Evolutionary conservation across 179 eudicot species (phyloP).

Genomic region (Vitellaria paradoxa): DNA sequence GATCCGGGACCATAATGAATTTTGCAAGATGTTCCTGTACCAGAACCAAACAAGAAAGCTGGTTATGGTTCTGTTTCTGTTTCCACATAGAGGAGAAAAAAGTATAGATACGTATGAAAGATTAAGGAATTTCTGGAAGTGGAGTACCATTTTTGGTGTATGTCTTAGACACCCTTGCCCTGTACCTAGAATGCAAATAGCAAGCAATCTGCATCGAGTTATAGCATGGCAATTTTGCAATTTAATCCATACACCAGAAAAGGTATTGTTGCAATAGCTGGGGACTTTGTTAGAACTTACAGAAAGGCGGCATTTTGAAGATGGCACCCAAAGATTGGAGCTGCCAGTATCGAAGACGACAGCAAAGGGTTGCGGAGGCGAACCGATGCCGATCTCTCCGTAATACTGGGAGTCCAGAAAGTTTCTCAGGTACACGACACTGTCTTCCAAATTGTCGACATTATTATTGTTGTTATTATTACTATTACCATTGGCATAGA

Average conservation of each 20-base stretch:
- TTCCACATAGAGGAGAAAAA: background rate
- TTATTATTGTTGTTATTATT: background rate
- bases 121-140: background rate
- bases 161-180: slow-evolving; percentile 34
- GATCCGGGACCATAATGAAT: slow-evolving; percentile 38
- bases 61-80: background rate
- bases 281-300: slow-evolving; percentile 21
- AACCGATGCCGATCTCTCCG: slow-evolving; percentile 43
- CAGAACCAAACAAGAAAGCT: background rate
- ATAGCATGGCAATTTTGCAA: background rate
- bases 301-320: slow-evolving; percentile 39
- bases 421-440: slow-evolving; percentile 31
- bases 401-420: slow-evolving; percentile 33
- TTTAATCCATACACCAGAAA: background rate
- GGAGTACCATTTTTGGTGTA: slow-evolving; percentile 29
- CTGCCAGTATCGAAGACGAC: slow-evolving; percentile 43
- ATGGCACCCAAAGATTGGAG: slow-evolving; percentile 49
- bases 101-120: background rate
- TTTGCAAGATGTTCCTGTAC: slow-evolving; percentile 35
- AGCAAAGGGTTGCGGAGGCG: slow-evolving; percentile 39
- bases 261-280: background rate
- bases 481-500: background rate
- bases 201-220: slow-evolving; percentile 43
- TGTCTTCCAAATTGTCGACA: slow-evolving; percentile 9
- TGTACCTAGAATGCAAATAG: slow-evolving; percentile 45